These are phyloP conservation scores for Vanrija sp. DNA, from an alignment of 1,284 basidiomycete genomes.

Conservation along the genomic window DNA sequence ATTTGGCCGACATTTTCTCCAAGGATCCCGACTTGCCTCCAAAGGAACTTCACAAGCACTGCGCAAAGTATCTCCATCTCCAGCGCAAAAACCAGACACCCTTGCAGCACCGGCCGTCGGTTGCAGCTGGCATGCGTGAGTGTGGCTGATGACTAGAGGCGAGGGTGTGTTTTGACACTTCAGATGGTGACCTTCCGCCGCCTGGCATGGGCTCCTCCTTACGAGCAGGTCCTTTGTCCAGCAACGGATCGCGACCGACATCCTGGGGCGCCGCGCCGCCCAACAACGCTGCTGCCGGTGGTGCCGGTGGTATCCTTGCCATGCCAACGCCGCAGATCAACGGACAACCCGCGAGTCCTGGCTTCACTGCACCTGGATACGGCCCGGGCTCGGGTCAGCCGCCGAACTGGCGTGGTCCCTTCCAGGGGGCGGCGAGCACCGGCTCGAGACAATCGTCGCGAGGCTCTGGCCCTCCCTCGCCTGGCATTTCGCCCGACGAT, in stretches of 20 bases:
- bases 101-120: not conserved
- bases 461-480: conserved; percentile 41
- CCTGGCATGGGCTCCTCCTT: not conserved
- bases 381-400: conserved; percentile 15
- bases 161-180: not conserved
- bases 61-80: conserved; percentile 69
- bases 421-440: conserved; percentile 36
- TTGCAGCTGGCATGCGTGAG: not conserved
- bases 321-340: conserved; percentile 15
- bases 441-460: conserved; percentile 48
- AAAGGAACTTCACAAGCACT: conserved; percentile 87
- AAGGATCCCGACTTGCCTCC: conserved; percentile 76
- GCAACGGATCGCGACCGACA: conserved; percentile 7
- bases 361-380: not conserved
- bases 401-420: conserved; percentile 30
- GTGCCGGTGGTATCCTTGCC: not conserved
- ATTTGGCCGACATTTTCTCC: conserved; percentile 70
- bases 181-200: not conserved
- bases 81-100: conserved; percentile 19
- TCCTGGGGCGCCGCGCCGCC: conserved; percentile 1
- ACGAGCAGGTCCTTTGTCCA: not conserved
- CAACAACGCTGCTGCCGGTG: not conserved
- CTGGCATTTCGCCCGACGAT: conserved; percentile 23
- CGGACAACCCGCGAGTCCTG: conserved; percentile 6
- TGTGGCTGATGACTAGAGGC: not conserved